Conservation (phyloP, 2,329 filamentous ascomycete species). For the Cucurbitaria berberidis region DNA sequence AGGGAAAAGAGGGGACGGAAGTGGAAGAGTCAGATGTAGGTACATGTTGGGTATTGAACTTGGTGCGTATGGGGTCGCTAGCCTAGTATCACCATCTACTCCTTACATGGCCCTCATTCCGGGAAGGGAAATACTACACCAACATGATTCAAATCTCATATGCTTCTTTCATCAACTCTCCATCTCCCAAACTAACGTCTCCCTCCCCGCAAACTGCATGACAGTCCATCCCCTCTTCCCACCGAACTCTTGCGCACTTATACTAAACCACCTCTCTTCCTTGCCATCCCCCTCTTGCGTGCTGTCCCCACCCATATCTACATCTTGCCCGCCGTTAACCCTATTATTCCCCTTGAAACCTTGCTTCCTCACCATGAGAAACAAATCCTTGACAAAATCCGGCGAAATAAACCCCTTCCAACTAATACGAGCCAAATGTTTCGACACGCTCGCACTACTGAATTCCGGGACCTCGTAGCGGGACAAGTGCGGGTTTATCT, state of each 20-base stretch:
- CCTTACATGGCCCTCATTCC: too few relatives aligned
- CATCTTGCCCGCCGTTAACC: constrained; percentile 13
- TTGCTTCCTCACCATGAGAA: constrained; percentile 28
- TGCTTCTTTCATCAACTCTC: constrained; percentile 17
- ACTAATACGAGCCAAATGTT: constrained; percentile 45
- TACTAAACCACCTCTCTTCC: constrained; percentile 36
- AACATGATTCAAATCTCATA: too few relatives aligned
- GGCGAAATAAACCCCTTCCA: constrained; percentile 54
- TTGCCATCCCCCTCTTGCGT: constrained; percentile 7
- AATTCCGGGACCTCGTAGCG: constrained; percentile 66
- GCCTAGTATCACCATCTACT: neutral
- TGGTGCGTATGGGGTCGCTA: neutral
- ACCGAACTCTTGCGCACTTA: constrained; percentile 41
- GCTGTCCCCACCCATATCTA: constrained; percentile 9
- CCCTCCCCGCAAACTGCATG: constrained; percentile 40
- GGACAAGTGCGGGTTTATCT: constrained; percentile 71
- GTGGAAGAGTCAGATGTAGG: too few relatives aligned
- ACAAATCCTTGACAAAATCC: constrained; percentile 40
- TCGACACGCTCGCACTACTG: constrained; percentile 11
- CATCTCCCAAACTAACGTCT: constrained; percentile 45
- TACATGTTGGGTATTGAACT: neutral
- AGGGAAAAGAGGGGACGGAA: too few relatives aligned
- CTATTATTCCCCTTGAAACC: constrained; percentile 23
- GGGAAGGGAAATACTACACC: too few relatives aligned
- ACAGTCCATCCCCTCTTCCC: constrained; percentile 36